Percentiles rank a stretch among this genome's conserved stretches.
These are phyloP conservation scores for Ascocoryne sarcoides DNA, from an alignment of 2,329 filamentous ascomycete species.

Conservation along the genomic window DNA sequence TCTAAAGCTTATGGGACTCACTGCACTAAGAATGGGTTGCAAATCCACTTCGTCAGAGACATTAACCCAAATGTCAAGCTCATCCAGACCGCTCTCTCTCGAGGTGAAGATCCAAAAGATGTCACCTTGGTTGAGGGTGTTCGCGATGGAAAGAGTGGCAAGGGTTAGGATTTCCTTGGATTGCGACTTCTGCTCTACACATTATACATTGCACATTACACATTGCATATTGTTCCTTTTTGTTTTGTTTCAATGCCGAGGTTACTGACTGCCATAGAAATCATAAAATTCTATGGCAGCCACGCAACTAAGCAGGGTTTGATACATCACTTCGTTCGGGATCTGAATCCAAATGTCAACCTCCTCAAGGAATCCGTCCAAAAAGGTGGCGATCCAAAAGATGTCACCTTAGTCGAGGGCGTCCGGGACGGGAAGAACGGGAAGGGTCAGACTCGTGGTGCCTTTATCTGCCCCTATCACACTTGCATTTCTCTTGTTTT, in stretches of 20 bases:
- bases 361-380: conserved; percentile 5
- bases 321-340: conserved; percentile 1
- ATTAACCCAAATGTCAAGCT: conserved; percentile 29
- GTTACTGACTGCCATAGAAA: conserved; percentile 7
- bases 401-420: conserved; percentile 5
- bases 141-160: conserved; percentile 22
- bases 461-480: background rate
- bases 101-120: conserved; percentile 4
- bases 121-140: conserved; percentile 1
- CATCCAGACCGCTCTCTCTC: conserved; percentile 20
- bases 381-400: conserved; percentile 6
- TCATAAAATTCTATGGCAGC: conserved; percentile 10
- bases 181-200: no score
- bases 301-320: conserved; percentile 5
- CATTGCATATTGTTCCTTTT: no score
- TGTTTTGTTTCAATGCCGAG: background rate
- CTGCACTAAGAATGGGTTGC: conserved; percentile 41
- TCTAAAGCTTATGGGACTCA: conserved; percentile 37
- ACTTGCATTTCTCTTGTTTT: background rate
- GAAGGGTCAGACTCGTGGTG: conserved; percentile 1
- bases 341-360: conserved; percentile 8
- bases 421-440: conserved; percentile 3
- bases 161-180: conserved; percentile 13
- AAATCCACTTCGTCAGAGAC: conserved; percentile 27
- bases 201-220: background rate